Percentiles rank a stretch among this genome's conserved stretches.
Evolutionary conservation across 2,329 filamentous ascomycete species (phyloP).

Genomic region (Ambrosiella beaveri): DNA sequence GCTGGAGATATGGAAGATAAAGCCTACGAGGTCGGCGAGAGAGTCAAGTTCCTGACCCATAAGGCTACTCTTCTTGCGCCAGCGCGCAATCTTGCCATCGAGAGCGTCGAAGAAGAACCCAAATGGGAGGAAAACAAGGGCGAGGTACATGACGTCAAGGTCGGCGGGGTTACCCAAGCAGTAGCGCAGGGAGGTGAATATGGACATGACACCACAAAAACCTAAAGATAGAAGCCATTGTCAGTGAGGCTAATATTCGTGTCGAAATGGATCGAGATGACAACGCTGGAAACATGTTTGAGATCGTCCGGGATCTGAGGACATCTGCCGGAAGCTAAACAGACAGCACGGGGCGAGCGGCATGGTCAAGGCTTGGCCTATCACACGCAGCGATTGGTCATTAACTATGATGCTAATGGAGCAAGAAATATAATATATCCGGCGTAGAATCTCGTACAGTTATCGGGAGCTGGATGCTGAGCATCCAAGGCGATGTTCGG

Average conservation of each 20-base stretch:
- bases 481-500: not conserved
- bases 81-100: conserved; percentile 89
- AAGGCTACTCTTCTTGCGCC: conserved; percentile 89
- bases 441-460: too few species aligned
- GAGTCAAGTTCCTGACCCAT: conserved; percentile 98
- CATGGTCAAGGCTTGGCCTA: not conserved
- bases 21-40: conserved; percentile 71
- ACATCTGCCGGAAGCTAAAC: not conserved
- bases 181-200: conserved; percentile 90
- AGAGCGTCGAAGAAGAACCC: conserved; percentile 96
- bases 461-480: too few species aligned
- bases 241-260: not conserved
- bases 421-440: too few species aligned
- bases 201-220: conserved; percentile 82
- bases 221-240: conserved; percentile 24
- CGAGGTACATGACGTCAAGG: conserved; percentile 57
- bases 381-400: not conserved
- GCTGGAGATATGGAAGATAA: not conserved
- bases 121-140: conserved; percentile 75
- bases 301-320: not conserved
- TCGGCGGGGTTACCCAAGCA: conserved; percentile 55
- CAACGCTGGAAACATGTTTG: not conserved
- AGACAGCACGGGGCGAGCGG: not conserved
- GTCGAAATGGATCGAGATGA: not conserved
- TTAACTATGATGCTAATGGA: too few species aligned